Percentiles rank a stretch among this genome's conserved stretches.
phyloP scores from a whole-genome alignment of 768 basidiomycete genomes.

The Cyclocybe aegerita region DNA sequence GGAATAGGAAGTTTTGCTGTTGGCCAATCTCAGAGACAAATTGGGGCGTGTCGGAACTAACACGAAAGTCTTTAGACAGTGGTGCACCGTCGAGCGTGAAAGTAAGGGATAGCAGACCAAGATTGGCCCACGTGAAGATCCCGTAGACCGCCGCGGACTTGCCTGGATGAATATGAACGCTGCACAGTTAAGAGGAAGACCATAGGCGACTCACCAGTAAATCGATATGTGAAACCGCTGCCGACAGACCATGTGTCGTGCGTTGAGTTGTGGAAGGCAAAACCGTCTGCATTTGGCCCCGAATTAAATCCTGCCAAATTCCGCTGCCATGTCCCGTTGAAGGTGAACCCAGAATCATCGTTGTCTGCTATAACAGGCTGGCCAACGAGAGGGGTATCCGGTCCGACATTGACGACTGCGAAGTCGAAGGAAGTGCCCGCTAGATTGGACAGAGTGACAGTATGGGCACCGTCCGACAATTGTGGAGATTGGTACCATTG shows the following conservation, averaged over 20 bases:
- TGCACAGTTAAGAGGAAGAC: neutral
- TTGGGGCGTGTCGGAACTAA: constrained; percentile 17
- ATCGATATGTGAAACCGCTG: constrained; percentile 22
- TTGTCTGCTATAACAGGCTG: constrained; percentile 23
- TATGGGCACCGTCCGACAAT: constrained; percentile 23
- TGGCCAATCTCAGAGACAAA: constrained; percentile 17
- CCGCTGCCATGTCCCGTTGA: constrained; percentile 15
- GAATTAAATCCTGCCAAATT: constrained; percentile 15
- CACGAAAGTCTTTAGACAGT: constrained; percentile 17
- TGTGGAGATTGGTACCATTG: constrained; percentile 27
- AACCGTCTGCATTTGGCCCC: constrained; percentile 14
- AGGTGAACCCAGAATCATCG: constrained; percentile 14
- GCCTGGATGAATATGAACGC: constrained; percentile 11
- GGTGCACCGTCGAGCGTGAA: constrained; percentile 23
- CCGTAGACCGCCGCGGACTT: constrained; percentile 23
- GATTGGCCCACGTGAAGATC: constrained; percentile 20
- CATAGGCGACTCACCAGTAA: constrained; percentile 21
- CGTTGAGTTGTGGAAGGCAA: constrained; percentile 25
- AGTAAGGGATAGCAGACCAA: constrained; percentile 18
- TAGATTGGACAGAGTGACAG: constrained; percentile 18
- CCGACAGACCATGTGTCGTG: constrained; percentile 20
- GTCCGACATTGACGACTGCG: constrained; percentile 21
- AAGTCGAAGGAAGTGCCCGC: constrained; percentile 23
- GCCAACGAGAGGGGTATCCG: constrained; percentile 16
- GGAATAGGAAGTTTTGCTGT: constrained; percentile 23